Conservation (phyloP, 768 basidiomycete genomes). For the Tylopilus cervinicoccineus region DNA sequence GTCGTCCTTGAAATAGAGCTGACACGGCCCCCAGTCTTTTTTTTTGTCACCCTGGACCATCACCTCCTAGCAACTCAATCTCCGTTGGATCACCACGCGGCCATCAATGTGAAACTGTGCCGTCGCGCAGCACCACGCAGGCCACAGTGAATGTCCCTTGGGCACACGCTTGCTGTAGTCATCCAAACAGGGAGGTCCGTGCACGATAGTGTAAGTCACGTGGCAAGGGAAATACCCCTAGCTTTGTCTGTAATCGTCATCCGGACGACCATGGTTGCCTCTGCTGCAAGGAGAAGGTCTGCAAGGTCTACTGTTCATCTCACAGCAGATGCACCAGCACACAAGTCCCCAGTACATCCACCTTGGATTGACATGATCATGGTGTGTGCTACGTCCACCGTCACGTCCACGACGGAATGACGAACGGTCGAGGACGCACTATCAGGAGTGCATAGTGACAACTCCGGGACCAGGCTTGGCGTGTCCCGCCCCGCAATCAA, state of each 20-base stretch:
- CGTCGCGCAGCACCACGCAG: not conserved
- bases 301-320: not conserved
- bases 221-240: conserved; percentile 5
- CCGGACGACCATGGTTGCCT: conserved; percentile 5
- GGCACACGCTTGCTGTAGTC: not conserved
- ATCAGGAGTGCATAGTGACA: conserved; percentile 67
- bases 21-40: too few relatives aligned
- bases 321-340: conserved; percentile 10
- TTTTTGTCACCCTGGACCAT: not conserved
- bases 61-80: not conserved
- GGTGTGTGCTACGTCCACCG: conserved; percentile 21
- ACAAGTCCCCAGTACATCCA: conserved; percentile 49
- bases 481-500: conserved; percentile 79
- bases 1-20: too few relatives aligned
- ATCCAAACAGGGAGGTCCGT: too few relatives aligned
- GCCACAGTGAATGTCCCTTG: not conserved
- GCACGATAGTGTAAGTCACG: conserved; percentile 1
- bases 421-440: not conserved
- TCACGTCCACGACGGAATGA: not conserved
- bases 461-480: conserved; percentile 64
- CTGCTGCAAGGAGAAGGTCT: conserved; percentile 11
- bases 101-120: not conserved
- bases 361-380: conserved; percentile 43
- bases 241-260: not conserved
- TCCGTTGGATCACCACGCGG: not conserved